Evolutionary conservation across 768 basidiomycete species (phyloP).

Genomic region (Gautieria morchelliformis): DNA sequence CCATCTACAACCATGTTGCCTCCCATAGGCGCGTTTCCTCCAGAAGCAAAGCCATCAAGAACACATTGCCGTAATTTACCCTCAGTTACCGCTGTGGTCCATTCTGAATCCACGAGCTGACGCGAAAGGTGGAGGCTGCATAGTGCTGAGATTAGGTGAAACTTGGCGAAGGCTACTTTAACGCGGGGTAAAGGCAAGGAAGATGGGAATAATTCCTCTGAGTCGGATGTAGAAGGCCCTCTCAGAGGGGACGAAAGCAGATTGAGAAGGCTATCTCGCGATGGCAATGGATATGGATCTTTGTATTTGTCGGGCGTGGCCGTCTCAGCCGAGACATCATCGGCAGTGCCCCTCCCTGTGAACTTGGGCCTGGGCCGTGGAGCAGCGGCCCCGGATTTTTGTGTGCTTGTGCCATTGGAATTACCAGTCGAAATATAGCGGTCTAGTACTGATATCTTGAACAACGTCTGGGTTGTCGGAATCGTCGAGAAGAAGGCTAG

Average conservation of each 20-base stretch:
- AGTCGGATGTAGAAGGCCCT: not conserved
- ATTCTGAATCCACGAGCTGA: not conserved
- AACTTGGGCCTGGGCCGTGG: slow-evolving; percentile 3
- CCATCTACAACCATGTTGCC: not conserved
- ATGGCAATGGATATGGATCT: slow-evolving; percentile 2
- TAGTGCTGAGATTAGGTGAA: slow-evolving; percentile 1
- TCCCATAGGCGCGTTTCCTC: not conserved
- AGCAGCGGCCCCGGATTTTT: not conserved
- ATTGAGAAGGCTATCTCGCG: not conserved
- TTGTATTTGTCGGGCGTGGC: not conserved
- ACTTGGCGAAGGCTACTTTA: slow-evolving; percentile 1
- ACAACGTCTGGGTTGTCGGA: not conserved
- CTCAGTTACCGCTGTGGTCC: not conserved
- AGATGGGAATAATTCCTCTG: not conserved
- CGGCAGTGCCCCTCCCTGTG: not conserved
- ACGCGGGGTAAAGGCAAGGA: not conserved
- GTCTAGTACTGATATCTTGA: slow-evolving; percentile 3
- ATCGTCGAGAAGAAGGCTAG: not conserved
- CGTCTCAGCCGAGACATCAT: not conserved
- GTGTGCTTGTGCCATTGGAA: not conserved
- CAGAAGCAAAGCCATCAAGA: not conserved
- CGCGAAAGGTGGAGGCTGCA: not conserved
- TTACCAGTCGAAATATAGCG: not conserved
- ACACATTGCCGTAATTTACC: not conserved
- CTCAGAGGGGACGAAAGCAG: not conserved